Conservation (phyloP, 345 rosid species). For the Heritiera fomes region DNA sequence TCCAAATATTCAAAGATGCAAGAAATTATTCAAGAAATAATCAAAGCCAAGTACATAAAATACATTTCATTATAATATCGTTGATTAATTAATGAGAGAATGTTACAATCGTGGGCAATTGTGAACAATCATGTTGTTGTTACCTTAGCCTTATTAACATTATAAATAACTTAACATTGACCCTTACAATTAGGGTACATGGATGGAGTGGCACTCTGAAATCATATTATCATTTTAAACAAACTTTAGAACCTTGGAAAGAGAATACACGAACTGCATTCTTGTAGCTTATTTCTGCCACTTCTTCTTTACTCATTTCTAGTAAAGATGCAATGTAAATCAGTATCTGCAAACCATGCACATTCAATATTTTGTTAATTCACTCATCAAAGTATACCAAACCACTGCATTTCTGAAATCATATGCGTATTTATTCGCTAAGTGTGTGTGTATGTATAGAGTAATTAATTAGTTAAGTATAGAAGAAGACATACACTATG, state of each 20-base stretch:
- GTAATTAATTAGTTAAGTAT: not conserved
- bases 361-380: not conserved
- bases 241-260: slow-evolving; percentile 47
- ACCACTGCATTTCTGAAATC: too few species aligned
- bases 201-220: not conserved
- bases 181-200: too few species aligned
- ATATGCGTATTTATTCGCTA: too few species aligned
- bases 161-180: not conserved
- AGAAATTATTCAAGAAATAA: too few species aligned
- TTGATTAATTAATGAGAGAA: too few species aligned
- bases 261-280: slow-evolving; percentile 67
- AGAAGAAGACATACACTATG: slow-evolving; percentile 45
- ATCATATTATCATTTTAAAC: slow-evolving; percentile 1
- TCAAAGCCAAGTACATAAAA: too few species aligned
- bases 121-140: not conserved
- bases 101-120: too few species aligned
- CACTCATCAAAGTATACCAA: not conserved
- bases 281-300: slow-evolving; percentile 56
- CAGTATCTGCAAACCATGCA: slow-evolving; percentile 45
- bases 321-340: slow-evolving; percentile 60
- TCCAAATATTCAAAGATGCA: too few species aligned
- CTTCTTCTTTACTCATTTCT: slow-evolving; percentile 60
- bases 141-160: not conserved
- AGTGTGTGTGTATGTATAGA: too few species aligned
- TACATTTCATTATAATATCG: too few species aligned